Percentiles rank a stretch among this genome's conserved stretches.
Conservation (phyloP, 2,329 filamentous ascomycete genomes). For the Colletotrichum destructivum region DNA sequence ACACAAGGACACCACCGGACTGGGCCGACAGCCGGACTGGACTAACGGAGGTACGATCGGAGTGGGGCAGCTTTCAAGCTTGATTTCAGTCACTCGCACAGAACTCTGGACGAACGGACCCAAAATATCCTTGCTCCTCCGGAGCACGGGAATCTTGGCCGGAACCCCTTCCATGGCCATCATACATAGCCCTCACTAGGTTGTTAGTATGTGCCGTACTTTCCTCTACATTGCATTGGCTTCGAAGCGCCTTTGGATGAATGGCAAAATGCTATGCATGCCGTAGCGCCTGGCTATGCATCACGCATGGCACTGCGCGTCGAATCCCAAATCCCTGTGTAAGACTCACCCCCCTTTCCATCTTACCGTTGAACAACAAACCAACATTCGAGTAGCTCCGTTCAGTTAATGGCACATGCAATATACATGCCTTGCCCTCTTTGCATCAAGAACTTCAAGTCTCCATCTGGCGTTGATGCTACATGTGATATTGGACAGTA, state of each 20-base stretch:
- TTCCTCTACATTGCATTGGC: background rate
- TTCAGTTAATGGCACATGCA: background rate
- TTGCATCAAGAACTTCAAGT: background rate
- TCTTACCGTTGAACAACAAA: background rate
- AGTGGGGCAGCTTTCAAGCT: background rate
- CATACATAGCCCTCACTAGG: background rate
- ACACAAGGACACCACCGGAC: slow-evolving; percentile 11
- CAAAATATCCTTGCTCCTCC: background rate
- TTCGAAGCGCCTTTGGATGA: background rate
- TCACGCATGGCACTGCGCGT: background rate
- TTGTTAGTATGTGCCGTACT: background rate
- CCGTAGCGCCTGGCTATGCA: background rate
- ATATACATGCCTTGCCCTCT: background rate
- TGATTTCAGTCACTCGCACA: background rate
- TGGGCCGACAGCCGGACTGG: slow-evolving; percentile 18
- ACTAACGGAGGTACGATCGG: slow-evolving; percentile 25
- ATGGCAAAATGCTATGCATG: background rate
- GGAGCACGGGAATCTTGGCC: slow-evolving; percentile 10
- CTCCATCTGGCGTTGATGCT: too few species aligned
- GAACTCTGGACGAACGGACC: slow-evolving; percentile 28
- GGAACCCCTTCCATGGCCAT: background rate
- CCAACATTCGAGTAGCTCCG: background rate
- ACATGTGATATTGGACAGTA: background rate
- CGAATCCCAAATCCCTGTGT: background rate
- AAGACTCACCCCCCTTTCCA: background rate